Evolutionary conservation across 2,329 filamentous ascomycete species (phyloP).

Genomic region (Ceratocystis huliohia): DNA sequence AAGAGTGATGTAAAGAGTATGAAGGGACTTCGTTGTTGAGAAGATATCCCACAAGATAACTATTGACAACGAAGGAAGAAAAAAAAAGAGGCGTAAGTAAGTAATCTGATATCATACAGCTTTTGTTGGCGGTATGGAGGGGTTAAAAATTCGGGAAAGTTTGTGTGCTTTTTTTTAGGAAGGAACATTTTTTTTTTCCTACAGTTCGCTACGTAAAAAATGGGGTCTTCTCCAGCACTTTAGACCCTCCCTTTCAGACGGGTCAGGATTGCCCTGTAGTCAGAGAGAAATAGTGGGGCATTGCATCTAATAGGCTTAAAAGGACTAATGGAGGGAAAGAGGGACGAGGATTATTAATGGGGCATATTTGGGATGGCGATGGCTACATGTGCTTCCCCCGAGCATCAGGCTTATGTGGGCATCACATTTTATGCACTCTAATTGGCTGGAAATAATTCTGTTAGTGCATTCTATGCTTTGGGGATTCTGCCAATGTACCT

Average conservation of each 20-base stretch:
- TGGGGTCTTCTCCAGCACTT: background rate
- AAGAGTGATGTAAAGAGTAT: background rate
- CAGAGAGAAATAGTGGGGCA: constrained; percentile 1
- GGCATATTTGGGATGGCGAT: too few relatives aligned
- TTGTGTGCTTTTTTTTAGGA: constrained; percentile 13
- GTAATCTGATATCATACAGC: constrained; percentile 15
- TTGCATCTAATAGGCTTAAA: background rate
- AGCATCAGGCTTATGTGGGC: too few relatives aligned
- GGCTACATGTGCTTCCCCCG: too few relatives aligned
- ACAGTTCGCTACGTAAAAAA: background rate
- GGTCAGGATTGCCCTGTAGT: background rate
- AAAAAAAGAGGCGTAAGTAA: background rate
- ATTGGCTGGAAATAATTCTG: too few relatives aligned
- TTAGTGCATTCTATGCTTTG: too few relatives aligned
- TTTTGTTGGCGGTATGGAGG: constrained; percentile 11
- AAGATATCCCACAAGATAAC: too few relatives aligned
- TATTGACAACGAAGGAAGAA: too few relatives aligned
- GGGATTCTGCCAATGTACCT: too few relatives aligned
- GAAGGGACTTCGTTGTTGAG: background rate
- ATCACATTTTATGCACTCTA: too few relatives aligned
- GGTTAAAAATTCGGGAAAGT: constrained; percentile 20
- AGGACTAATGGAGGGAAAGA: background rate
- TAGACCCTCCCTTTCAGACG: background rate
- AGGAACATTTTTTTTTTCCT: constrained; percentile 12
- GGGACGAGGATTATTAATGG: background rate